phyloP scores from a whole-genome alignment of 768 basidiomycete species.

The Galerina sulciceps region DNA sequence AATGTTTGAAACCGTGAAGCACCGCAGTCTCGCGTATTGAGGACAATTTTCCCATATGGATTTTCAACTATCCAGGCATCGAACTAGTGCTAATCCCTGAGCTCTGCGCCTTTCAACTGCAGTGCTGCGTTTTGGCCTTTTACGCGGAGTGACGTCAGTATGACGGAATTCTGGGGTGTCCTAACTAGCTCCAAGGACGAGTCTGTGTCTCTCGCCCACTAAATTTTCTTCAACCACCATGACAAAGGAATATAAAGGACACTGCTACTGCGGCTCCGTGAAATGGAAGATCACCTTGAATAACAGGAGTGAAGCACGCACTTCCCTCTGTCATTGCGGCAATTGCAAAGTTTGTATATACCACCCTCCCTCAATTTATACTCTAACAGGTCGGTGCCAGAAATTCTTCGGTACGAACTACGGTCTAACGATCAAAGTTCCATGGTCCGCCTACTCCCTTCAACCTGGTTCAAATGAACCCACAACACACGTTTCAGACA shows the following conservation, averaged over 20 bases:
- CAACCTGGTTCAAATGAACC: neutral
- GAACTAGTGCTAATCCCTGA: no score
- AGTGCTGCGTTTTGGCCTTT: no score
- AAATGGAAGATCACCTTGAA: conserved; percentile 5
- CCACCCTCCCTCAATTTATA: neutral
- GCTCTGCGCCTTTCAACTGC: no score
- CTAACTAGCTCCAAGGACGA: no score
- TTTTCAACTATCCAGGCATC: no score
- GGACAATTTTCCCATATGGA: no score
- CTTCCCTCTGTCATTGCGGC: conserved; percentile 3
- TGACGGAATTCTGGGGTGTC: no score
- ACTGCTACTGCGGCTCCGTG: conserved; percentile 2
- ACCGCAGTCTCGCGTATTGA: no score
- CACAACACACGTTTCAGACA: neutral
- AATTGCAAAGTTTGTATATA: conserved; percentile 1
- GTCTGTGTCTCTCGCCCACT: no score
- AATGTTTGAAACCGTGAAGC: no score
- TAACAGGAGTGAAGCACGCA: neutral
- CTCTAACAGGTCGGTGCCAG: neutral
- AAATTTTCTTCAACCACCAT: neutral
- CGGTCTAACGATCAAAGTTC: conserved; percentile 7
- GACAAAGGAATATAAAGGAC: neutral
- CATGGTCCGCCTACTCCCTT: conserved; percentile 4
- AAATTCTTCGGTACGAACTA: conserved; percentile 7
- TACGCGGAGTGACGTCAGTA: no score